These are phyloP conservation scores for Lachancea cidri DNA, from an alignment of 805 yeast genomes.

Conservation along the genomic window DNA sequence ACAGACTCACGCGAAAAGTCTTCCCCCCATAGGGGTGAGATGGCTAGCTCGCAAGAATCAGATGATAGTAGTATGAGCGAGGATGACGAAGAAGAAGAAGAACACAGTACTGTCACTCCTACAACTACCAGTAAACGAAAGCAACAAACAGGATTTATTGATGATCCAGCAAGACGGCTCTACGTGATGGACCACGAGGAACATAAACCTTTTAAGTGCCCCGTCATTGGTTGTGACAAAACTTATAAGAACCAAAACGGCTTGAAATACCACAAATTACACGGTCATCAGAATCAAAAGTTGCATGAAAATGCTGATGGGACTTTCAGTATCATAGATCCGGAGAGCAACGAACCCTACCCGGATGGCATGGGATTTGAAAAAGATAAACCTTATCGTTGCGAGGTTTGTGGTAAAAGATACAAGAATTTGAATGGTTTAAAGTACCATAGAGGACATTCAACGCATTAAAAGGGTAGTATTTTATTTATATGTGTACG, in stretches of 20 bases:
- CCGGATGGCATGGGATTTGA: slow-evolving; percentile 93
- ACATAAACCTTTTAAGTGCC: slow-evolving; percentile 93
- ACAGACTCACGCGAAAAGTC: slow-evolving; percentile 2
- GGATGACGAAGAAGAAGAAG: slow-evolving; percentile 21
- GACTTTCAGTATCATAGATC: slow-evolving; percentile 86
- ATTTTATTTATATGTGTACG: background rate
- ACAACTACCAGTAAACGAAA: slow-evolving; percentile 8
- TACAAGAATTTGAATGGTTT: slow-evolving; percentile 94
- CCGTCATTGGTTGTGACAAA: slow-evolving; percentile 96
- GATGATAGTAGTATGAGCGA: slow-evolving; percentile 16
- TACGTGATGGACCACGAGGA: slow-evolving; percentile 91
- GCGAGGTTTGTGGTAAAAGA: slow-evolving; percentile 97
- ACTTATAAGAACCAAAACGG: slow-evolving; percentile 98
- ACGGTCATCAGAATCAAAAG: slow-evolving; percentile 96
- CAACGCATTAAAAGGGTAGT: slow-evolving; percentile 68
- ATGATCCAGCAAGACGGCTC: slow-evolving; percentile 92
- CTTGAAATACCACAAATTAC: slow-evolving; percentile 87
- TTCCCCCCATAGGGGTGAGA: slow-evolving; percentile 3
- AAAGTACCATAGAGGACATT: slow-evolving; percentile 95
- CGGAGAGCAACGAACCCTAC: slow-evolving; percentile 81
- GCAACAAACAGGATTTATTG: slow-evolving; percentile 65
- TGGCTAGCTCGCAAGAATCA: slow-evolving; percentile 5
- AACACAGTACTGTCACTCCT: slow-evolving; percentile 6
- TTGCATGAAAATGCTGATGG: slow-evolving; percentile 90
- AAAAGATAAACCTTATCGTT: slow-evolving; percentile 95